A percentile compares a stretch with the other conserved stretches of the same genome.
Conservation (phyloP, 73 alveolate genomes). For the Paramecium pentaurelia region DNA sequence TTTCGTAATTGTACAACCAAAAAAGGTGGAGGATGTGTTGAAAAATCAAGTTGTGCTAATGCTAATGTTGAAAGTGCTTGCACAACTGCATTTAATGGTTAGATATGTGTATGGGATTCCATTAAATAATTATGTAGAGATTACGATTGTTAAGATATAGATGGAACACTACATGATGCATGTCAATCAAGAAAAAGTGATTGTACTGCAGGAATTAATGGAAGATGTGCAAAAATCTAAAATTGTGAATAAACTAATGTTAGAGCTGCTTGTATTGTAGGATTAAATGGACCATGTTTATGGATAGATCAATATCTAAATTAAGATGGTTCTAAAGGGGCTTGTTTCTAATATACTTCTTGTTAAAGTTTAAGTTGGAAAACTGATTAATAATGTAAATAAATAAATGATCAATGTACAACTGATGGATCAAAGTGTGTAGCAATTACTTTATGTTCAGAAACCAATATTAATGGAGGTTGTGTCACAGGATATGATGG, state of each 20-base stretch:
- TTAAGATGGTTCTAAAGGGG: neutral
- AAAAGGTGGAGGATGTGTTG: slow-evolving; percentile 12
- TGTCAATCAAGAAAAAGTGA: neutral
- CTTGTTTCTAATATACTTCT: neutral
- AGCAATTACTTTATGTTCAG: neutral
- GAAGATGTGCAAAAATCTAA: neutral
- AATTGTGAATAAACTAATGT: neutral
- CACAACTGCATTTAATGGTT: neutral
- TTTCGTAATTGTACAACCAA: neutral
- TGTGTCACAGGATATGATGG: slow-evolving; percentile 24
- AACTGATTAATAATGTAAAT: neutral
- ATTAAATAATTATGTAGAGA: neutral
- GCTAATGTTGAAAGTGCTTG: neutral
- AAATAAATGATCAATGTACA: neutral
- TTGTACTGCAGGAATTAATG: neutral
- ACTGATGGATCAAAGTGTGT: neutral
- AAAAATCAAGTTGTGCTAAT: neutral
- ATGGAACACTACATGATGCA: neutral
- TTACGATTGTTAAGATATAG: neutral
- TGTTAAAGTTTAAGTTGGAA: neutral
- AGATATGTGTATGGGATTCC: neutral
- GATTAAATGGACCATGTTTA: neutral
- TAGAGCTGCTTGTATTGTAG: neutral
- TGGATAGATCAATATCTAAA: neutral
- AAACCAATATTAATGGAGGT: neutral